Base-by-base conservation (phyloP, 352 stramenopile genomes). In the Halophytophthora polymorphica region DNA sequence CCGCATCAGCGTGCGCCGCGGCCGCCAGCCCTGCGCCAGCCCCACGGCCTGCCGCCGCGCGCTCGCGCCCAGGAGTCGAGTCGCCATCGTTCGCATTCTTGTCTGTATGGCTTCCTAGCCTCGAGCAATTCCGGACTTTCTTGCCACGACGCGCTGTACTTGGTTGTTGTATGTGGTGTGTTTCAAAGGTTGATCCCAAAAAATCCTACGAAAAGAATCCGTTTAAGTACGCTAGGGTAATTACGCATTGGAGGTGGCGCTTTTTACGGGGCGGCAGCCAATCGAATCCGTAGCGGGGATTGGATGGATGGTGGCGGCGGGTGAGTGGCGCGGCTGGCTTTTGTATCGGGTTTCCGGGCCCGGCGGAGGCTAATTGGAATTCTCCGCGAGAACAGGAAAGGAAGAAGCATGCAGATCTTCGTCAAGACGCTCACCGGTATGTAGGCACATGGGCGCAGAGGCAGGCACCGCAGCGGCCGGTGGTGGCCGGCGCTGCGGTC, bases 341-440 rank as follows among this genome's bases (percentile, higher is more conserved):
- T 42, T 7, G n/a, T n/a, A 45, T n/a, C n/a, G 19, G 25, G 43
- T 34, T 47, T 17, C 3, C 19, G 11, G 36, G 33, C 14, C 40
- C 45, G 36, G 29, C 17, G 34, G 40, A 44, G 53, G 49, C 23
- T 35, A 71, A 77, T 83, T 83, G 69, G 66, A 77, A 83, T 79
- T 79, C 72, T 79, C 68, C 70, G 67, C 61, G 58, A 77, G 71
- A 79, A 79, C 63, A 71, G 64, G 69, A 62, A 69, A 71, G 58
- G 61, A 86, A 69, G 53, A 85, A 49, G 29, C 29, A 34, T 34
- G 29, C 29, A 34, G 29, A 34, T 34, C 29, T 34, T 34, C 58
- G 61, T 70, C 21, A 70, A 70, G 61, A 70, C 61, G 35, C 51
- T 70, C 50, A 70, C 61, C 33, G 60, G 60, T 69, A 65, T 39